Percentiles rank a stretch among this genome's conserved stretches.
Conservation (phyloP, 2,329 filamentous ascomycete genomes). For the Diaporthe destruens region DNA sequence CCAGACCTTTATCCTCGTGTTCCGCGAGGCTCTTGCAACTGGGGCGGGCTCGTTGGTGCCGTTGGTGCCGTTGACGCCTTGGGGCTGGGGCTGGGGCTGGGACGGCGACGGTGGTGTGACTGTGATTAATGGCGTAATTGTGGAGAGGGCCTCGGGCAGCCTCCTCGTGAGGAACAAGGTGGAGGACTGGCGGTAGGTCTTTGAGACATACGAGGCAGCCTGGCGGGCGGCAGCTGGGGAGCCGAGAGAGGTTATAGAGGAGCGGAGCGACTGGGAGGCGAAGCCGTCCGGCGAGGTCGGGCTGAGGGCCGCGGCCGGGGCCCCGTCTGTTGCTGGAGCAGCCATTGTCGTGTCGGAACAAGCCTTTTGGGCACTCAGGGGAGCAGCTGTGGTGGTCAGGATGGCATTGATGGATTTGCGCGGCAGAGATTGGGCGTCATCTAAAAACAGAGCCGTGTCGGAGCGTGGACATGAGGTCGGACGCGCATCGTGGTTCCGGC, state of each 20-base stretch:
- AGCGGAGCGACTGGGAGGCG: slow-evolving; percentile 65
- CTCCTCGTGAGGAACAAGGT: slow-evolving; percentile 95
- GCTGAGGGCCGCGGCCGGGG: slow-evolving; percentile 59
- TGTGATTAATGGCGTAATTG: slow-evolving; percentile 84
- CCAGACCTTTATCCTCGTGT: slow-evolving; percentile 94
- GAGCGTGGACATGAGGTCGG: slow-evolving; percentile 1
- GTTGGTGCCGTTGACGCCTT: slow-evolving; percentile 57
- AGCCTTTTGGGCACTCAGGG: slow-evolving; percentile 17
- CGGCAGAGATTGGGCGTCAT: slow-evolving; percentile 29
- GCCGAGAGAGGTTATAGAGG: slow-evolving; percentile 77
- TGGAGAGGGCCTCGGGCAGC: slow-evolving; percentile 88
- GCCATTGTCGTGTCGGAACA: slow-evolving; percentile 22
- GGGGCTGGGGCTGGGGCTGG: slow-evolving; percentile 58
- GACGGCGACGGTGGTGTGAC: slow-evolving; percentile 54
- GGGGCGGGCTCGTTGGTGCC: slow-evolving; percentile 71
- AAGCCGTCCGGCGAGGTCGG: slow-evolving; percentile 60
- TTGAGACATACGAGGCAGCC: slow-evolving; percentile 81
- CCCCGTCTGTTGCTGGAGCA: slow-evolving; percentile 49
- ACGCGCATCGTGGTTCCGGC: slow-evolving; percentile 33
- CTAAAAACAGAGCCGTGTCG: not conserved
- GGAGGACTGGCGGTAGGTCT: slow-evolving; percentile 93
- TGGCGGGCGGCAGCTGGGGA: slow-evolving; percentile 72
- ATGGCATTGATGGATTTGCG: slow-evolving; percentile 23
- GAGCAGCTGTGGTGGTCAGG: slow-evolving; percentile 11
- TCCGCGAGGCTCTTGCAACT: slow-evolving; percentile 82